A percentile compares a stretch with the other conserved stretches of the same genome.
Evolutionary conservation across 495 filamentous ascomycete species (phyloP).

Genomic region (Penicillium simplicissimum): DNA sequence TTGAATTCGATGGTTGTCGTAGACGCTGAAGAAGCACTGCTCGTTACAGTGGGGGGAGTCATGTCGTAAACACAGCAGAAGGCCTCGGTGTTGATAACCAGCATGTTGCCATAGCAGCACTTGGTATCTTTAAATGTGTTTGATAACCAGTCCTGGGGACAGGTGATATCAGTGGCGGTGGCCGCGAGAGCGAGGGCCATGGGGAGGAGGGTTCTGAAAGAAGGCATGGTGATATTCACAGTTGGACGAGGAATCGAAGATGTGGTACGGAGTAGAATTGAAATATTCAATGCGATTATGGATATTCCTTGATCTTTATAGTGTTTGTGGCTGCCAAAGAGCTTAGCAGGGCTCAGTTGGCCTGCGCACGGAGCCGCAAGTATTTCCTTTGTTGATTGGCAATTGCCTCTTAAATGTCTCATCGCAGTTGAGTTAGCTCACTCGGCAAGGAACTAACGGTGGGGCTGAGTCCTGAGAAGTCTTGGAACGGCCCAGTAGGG

Average conservation of each 20-base stretch:
- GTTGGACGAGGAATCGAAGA: neutral
- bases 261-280: no score
- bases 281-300: no score
- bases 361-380: neutral
- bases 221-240: conserved; percentile 8
- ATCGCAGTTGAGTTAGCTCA: neutral
- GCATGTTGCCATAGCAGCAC: conserved; percentile 23
- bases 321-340: neutral
- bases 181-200: conserved; percentile 6
- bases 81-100: neutral
- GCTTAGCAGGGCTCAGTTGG: neutral
- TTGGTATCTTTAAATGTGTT: conserved; percentile 1
- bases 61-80: conserved; percentile 23
- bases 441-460: neutral
- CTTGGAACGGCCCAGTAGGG: neutral
- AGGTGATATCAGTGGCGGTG: conserved; percentile 5
- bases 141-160: conserved; percentile 13
- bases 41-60: neutral
- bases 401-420: neutral
- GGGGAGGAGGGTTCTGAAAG: conserved; percentile 8
- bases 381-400: neutral
- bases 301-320: neutral
- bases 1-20: conserved; percentile 2
- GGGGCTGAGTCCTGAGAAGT: neutral
- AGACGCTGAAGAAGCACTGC: conserved; percentile 3